A percentile compares a stretch with the other conserved stretches of the same genome.
These are phyloP conservation scores for Boletus eberwhitei DNA, from an alignment of 768 basidiomycete species.

Conservation along the genomic window DNA sequence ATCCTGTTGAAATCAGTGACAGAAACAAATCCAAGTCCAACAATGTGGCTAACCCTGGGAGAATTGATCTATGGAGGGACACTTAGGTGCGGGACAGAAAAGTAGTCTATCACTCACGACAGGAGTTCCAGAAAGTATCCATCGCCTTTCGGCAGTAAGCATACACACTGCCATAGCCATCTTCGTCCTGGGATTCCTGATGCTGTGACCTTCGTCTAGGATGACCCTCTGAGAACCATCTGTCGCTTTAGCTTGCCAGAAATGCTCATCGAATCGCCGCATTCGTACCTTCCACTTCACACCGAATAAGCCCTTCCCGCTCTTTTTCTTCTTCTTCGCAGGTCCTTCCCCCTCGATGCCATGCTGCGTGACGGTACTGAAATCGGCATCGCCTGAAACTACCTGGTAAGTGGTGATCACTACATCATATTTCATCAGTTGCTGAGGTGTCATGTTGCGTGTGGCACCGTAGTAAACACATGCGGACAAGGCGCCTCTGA, in stretches of 20 bases:
- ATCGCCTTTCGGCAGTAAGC: constrained; percentile 68
- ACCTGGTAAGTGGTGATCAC: constrained; percentile 85
- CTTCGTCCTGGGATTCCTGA: constrained; percentile 85
- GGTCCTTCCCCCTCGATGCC: constrained; percentile 24
- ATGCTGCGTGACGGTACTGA: constrained; percentile 4
- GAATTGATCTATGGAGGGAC: constrained; percentile 62
- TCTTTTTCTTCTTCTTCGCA: constrained; percentile 56
- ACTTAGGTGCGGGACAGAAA: background rate
- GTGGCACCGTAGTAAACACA: constrained; percentile 72
- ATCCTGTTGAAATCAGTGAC: constrained; percentile 48
- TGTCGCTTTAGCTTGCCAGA: background rate
- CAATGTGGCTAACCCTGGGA: constrained; percentile 47
- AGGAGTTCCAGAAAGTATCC: constrained; percentile 83
- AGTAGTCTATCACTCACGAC: constrained; percentile 55
- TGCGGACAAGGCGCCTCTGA: constrained; percentile 45
- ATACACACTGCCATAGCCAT: constrained; percentile 68
- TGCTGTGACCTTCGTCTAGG: constrained; percentile 85
- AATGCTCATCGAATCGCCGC: background rate
- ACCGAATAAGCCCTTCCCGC: constrained; percentile 55
- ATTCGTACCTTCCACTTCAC: constrained; percentile 75
- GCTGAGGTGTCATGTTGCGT: constrained; percentile 54
- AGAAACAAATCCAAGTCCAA: background rate
- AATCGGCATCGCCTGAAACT: constrained; percentile 52
- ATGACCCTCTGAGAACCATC: constrained; percentile 55
- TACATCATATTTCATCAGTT: constrained; percentile 67